Percentiles rank a stretch among this genome's conserved stretches.
Evolutionary conservation across 2,329 filamentous ascomycete genomes (phyloP).

Genomic region (Penicillium griseofulvum): DNA sequence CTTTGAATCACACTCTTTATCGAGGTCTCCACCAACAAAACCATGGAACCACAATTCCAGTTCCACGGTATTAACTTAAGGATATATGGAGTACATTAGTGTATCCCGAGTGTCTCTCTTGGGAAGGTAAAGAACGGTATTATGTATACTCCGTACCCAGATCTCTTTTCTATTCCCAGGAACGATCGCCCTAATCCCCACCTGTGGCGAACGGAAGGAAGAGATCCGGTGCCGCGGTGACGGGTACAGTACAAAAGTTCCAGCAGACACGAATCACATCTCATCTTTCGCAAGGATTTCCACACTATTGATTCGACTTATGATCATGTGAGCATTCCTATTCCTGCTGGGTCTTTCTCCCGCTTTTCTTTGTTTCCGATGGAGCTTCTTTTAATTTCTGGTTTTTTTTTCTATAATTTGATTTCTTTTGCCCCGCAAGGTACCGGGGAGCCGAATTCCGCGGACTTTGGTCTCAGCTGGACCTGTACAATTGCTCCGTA

Average conservation of each 20-base stretch:
- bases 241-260: constrained; percentile 27
- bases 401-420: not conserved
- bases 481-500: constrained; percentile 6
- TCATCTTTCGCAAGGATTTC: constrained; percentile 18
- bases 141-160: no score
- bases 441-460: not conserved
- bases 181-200: constrained; percentile 16
- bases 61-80: constrained; percentile 13
- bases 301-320: constrained; percentile 20
- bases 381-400: not conserved
- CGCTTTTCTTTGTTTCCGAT: not conserved
- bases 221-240: constrained; percentile 38
- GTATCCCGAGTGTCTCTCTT: not conserved
- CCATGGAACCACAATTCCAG: constrained; percentile 3
- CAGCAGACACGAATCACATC: constrained; percentile 9
- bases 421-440: not conserved
- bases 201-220: constrained; percentile 31
- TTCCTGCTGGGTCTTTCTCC: not conserved
- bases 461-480: constrained; percentile 4
- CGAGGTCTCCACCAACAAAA: constrained; percentile 9
- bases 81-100: constrained; percentile 9
- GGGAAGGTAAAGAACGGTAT: not conserved
- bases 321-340: constrained; percentile 22
- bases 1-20: not conserved
- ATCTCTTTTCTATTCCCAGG: constrained; percentile 10